phyloP scores from a whole-genome alignment of 768 basidiomycete genomes.

The Trametes villosa region DNA sequence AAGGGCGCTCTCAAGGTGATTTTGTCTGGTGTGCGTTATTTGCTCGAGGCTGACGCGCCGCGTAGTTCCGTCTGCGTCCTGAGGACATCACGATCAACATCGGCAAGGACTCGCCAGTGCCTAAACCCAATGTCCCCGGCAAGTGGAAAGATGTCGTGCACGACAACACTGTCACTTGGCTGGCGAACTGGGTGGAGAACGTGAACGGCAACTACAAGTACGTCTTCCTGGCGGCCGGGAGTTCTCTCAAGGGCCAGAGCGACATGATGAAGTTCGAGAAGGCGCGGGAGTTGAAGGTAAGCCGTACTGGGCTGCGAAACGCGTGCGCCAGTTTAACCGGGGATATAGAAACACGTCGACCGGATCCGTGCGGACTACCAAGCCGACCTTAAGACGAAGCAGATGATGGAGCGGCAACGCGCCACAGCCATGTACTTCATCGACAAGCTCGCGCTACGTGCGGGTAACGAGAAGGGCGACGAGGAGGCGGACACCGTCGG shows the following conservation, averaged over 20 bases:
- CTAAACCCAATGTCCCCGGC: conserved; percentile 90
- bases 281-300: conserved; percentile 92
- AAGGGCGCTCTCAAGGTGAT: conserved; percentile 91
- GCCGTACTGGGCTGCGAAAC: background rate
- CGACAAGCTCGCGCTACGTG: conserved; percentile 94
- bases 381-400: conserved; percentile 81
- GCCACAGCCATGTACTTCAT: conserved; percentile 99
- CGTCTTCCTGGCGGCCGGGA: conserved; percentile 97
- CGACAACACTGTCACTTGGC: conserved; percentile 97
- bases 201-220: conserved; percentile 96
- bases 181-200: conserved; percentile 99
- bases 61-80: conserved; percentile 82
- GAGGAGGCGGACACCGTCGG: conserved; percentile 99
- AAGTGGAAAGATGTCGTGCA: conserved; percentile 88
- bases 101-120: conserved; percentile 71
- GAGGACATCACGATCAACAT: conserved; percentile 98
- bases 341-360: conserved; percentile 80
- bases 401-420: conserved; percentile 93
- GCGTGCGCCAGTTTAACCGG: background rate
- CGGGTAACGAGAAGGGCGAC: conserved; percentile 99
- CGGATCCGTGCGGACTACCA: conserved; percentile 89
- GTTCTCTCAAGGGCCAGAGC: conserved; percentile 96
- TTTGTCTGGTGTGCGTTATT: too few species aligned
- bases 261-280: conserved; percentile 99
- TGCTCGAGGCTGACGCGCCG: background rate